Evolutionary conservation across 2,329 filamentous ascomycete species (phyloP).

Genomic region (Cladophialophora yegresii): DNA sequence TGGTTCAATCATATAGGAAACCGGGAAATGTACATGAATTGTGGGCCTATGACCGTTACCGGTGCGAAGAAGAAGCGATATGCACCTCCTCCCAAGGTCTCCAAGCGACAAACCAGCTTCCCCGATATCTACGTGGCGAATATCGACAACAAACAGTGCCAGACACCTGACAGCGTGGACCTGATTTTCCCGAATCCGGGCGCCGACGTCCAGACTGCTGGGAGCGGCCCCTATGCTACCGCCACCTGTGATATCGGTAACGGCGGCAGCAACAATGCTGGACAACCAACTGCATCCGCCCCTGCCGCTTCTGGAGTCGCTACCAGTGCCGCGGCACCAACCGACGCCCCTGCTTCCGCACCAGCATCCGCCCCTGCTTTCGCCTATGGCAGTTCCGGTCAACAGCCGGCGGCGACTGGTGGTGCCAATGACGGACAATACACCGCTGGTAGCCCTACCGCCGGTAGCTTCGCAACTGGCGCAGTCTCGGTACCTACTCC

Average conservation of each 20-base stretch:
- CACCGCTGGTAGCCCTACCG: not conserved
- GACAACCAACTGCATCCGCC: slow-evolving; percentile 17
- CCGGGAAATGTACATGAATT: slow-evolving; percentile 98
- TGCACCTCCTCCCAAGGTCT: slow-evolving; percentile 31
- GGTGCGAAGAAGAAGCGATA: slow-evolving; percentile 51
- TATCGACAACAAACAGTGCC: slow-evolving; percentile 58
- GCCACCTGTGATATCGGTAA: slow-evolving; percentile 33
- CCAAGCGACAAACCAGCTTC: slow-evolving; percentile 52
- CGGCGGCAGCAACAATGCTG: slow-evolving; percentile 32
- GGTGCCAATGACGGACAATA: not conserved
- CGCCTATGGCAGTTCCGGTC: slow-evolving; percentile 9
- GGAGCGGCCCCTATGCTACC: slow-evolving; percentile 32
- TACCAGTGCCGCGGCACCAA: not conserved
- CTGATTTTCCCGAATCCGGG: slow-evolving; percentile 71
- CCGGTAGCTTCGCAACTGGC: not conserved
- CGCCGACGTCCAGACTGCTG: slow-evolving; percentile 50
- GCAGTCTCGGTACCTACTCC: not conserved
- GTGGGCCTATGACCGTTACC: slow-evolving; percentile 70
- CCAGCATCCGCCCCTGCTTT: slow-evolving; percentile 4
- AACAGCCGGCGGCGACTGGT: not conserved
- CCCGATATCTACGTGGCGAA: slow-evolving; percentile 78
- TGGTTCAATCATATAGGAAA: slow-evolving; percentile 95
- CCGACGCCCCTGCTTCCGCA: not conserved
- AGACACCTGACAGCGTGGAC: slow-evolving; percentile 57
- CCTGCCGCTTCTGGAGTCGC: slow-evolving; percentile 14